phyloP scores from a whole-genome alignment of 208 protist genomes.

The Tritrichomonas musculus region DNA sequence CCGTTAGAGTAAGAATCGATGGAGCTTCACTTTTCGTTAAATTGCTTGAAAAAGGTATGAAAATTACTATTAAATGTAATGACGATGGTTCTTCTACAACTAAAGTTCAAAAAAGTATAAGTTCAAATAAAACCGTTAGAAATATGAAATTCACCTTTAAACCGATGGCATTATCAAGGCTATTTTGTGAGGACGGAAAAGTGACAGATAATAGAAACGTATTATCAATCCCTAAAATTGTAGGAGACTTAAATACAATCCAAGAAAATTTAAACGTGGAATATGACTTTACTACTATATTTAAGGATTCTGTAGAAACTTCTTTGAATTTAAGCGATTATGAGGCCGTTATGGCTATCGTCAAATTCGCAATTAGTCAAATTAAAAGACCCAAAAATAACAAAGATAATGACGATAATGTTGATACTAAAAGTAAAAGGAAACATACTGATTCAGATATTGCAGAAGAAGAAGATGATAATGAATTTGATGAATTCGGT shows the following conservation, averaged over 20 bases:
- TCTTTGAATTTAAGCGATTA: neutral
- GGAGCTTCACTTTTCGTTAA: neutral
- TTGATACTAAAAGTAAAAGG: too few relatives aligned
- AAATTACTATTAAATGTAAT: too few relatives aligned
- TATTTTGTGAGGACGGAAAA: neutral
- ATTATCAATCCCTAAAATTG: neutral
- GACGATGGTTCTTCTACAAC: neutral
- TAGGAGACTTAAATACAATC: neutral
- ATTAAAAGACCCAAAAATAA: too few relatives aligned
- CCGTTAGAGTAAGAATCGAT: neutral
- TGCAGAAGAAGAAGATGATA: too few relatives aligned
- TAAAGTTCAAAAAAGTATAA: too few relatives aligned
- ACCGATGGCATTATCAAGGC: neutral
- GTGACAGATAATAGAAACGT: neutral
- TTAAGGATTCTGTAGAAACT: neutral
- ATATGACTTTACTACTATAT: neutral
- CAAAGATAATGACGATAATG: too few relatives aligned
- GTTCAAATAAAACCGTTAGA: too few relatives aligned
- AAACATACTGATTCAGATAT: too few relatives aligned
- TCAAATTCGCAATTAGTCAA: neutral
- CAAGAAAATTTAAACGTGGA: neutral
- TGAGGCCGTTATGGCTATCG: neutral
- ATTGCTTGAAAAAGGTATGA: neutral
- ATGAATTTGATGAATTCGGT: too few relatives aligned
- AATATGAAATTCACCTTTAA: neutral